Evolutionary conservation across 2,329 filamentous ascomycete genomes (phyloP), one percentile per base, ranked within the genome.

Genomic region (Calycina herbarum): DNA sequence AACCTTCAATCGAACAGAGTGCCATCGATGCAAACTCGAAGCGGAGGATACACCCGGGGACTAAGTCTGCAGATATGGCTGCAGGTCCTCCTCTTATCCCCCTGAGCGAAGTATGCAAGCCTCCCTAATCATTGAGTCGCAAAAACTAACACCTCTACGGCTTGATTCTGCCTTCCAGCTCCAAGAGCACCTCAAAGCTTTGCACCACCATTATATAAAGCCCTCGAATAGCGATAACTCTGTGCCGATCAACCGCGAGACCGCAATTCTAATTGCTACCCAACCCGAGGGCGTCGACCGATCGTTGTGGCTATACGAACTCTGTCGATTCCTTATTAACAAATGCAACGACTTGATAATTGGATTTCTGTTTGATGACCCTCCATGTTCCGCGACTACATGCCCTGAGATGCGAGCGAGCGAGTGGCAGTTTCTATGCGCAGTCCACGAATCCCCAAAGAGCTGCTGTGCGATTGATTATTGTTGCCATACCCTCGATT

Each of bases 371-470:
- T 92, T 93, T 76, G 95, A 98, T 78, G 85, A 84, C 56, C 94
- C 94, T 6, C 90, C 94, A 2, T 99, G 95, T 80, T 97, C 93
- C 66, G 86, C 91, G 15, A 83, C 85, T 69, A 97, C 95, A 1
- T 99, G 95, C 75, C 93, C 94, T 38, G 95, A 99, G 80, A 99
- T 99, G 95, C 93, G 95, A 75, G 95, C 95, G 2, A 95, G 92
- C 35, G 94, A 99, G 81, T 99, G 95, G 95, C 95, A 99, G 80
- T 99, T 98, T 75, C 87, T 99, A 59, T 99, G 95, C 80, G 95
- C 95, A 61, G 95, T 98, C 2, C 95, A 99, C 77, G 94, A 98
- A 76, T 91, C 93, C 60, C 95, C 95, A 59, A 98, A 98, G 80
- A 92, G 90, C 73, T 99, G 95, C 82, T 97, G 94, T 78, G 95